Percentiles rank a stretch among this genome's conserved stretches.
phyloP scores from a whole-genome alignment of 306 rosid species.

The Vachellia pachyceras region DNA sequence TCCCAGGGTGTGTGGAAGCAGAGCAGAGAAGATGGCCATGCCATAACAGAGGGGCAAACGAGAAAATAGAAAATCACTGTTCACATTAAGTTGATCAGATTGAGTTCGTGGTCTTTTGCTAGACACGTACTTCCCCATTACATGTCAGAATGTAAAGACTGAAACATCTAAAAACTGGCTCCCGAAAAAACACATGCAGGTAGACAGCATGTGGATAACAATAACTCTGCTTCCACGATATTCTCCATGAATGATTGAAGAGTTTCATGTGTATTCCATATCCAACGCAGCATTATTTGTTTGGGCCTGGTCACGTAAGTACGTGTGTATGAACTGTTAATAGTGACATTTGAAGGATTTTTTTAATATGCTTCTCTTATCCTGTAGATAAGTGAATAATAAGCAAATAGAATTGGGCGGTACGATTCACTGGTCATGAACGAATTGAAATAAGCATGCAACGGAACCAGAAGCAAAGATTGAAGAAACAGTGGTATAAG shows the following conservation, averaged over 20 bases:
- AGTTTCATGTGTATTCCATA: not conserved
- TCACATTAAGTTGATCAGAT: not conserved
- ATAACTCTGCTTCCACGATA: not conserved
- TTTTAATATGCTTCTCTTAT: not conserved
- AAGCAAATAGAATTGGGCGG: not conserved
- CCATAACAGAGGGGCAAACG: conserved; percentile 35
- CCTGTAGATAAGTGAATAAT: not conserved
- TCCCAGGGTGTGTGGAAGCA: conserved; percentile 32
- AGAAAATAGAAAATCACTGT: not conserved
- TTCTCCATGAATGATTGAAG: conserved; percentile 34
- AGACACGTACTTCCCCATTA: not conserved
- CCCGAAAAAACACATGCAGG: not conserved
- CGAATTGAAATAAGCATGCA: not conserved
- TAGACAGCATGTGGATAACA: conserved; percentile 6
- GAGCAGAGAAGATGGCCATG: conserved; percentile 42
- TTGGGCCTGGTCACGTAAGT: conserved; percentile 18
- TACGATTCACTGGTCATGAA: too few species aligned
- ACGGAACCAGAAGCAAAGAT: not conserved
- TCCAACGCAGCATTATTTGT: conserved; percentile 28
- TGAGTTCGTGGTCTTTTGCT: not conserved
- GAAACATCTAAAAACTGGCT: not conserved
- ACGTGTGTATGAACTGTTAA: not conserved
- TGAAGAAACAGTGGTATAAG: not conserved
- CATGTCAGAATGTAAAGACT: not conserved
- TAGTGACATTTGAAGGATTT: not conserved